Evolutionary conservation across 2,329 filamentous ascomycete genomes (phyloP), one percentile per base, ranked within the genome.

Genomic region (Talaromyces sp.): DNA sequence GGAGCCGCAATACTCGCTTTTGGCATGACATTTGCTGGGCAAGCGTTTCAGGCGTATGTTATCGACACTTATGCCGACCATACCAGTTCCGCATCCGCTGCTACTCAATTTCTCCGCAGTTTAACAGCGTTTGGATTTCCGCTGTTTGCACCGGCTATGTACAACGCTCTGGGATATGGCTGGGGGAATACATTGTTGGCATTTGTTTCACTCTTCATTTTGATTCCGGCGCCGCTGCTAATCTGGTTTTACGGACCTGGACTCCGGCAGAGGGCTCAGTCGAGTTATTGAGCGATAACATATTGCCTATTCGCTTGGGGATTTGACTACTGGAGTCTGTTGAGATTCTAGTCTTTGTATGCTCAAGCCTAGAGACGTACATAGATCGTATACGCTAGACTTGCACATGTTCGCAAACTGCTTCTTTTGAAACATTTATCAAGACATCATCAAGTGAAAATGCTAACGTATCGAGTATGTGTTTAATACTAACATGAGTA

Each of bases 71-170:
- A 77, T 10, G 71, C 74, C 0, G 76, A 75, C 47, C 60, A 68
- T 58, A 76, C 79, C 0, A 78, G 78, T 0, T 73, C 69, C 61
- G 80, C 81, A 0, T 78, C 81, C 22, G 82, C 81, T 0, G 83
- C 81, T 0, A 80, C 80, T 17, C 80, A 81, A 0, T 78, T 85
- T 10, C 72, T 85, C 27, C 73, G 82, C 47, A 82, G 78, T 3
- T 71, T 85, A 62, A 78, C 80, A 0, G 84, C 81, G 0, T 84
- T 84, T 17, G 77, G 83, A 0, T 80, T 88, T 0, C 85, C 85
- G 0, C 73, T 88, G 0, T 85, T 84, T 30, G 85, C 84, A 0
- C 72, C 80, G 1, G 74, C 77, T 70, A 64, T 82, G 77, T 81
- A 79, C 63, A 53, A 66, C 4, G 65, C 68, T 1, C 66, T 81